Percentiles rank a stretch among this genome's conserved stretches.
Conservation (phyloP, 129 eudicot genomes). For the Ambrosia trifida region DNA sequence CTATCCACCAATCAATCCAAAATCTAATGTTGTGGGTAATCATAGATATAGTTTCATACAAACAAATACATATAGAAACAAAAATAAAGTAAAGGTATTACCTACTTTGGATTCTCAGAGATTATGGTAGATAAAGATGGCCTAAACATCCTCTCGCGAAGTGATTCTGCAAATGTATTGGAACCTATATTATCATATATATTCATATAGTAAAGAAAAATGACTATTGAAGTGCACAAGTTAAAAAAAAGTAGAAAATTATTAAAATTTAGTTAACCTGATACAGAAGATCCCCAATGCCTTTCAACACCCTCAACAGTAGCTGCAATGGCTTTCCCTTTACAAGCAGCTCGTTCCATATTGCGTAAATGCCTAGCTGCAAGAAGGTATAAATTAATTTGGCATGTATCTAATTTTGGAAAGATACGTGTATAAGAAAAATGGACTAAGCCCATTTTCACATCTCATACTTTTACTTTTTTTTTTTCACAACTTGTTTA, state of each 20-base stretch:
- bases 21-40: not conserved
- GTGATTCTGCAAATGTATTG: conserved; percentile 79
- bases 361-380: too few relatives aligned
- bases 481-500: too few relatives aligned
- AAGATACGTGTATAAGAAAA: too few relatives aligned
- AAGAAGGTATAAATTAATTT: too few relatives aligned
- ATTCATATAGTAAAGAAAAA: not conserved
- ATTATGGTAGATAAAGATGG: conserved; percentile 91
- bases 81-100: conserved; percentile 55
- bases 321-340: conserved; percentile 98
- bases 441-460: too few relatives aligned
- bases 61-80: not conserved
- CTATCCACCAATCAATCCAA: too few relatives aligned
- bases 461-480: too few relatives aligned
- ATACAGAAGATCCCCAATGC: conserved; percentile 79
- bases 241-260: not conserved
- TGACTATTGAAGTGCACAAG: not conserved
- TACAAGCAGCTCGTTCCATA: conserved; percentile 94
- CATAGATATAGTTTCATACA: not conserved
- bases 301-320: conserved; percentile 99
- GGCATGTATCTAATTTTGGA: too few relatives aligned
- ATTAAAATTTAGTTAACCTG: conserved; percentile 48
- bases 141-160: conserved; percentile 77
- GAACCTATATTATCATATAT: conserved; percentile 45
- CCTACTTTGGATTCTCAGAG: conserved; percentile 95